phyloP scores from a whole-genome alignment of 352 stramenopile genomes.

The Phytophthora multivora region DNA sequence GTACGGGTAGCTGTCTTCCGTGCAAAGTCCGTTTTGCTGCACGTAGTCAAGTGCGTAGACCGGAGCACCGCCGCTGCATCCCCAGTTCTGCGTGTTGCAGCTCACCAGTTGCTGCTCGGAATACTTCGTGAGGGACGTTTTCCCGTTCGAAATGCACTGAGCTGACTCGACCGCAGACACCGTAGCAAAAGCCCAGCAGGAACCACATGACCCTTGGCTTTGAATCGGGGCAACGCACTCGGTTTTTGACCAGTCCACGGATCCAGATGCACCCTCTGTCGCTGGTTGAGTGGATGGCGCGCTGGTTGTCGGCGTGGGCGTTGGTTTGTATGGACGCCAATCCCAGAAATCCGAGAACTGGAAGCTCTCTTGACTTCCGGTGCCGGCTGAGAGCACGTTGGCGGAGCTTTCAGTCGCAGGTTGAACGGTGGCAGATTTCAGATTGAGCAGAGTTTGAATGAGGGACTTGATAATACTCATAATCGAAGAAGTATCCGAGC shows the following conservation, averaged over 20 bases:
- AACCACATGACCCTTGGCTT: constrained; percentile 96
- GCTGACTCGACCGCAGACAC: constrained; percentile 92
- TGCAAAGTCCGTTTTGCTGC: constrained; percentile 83
- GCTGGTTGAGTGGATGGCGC: constrained; percentile 8
- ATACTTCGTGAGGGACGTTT: constrained; percentile 78
- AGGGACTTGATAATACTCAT: constrained; percentile 15
- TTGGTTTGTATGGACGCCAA: constrained; percentile 17
- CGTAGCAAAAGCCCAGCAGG: constrained; percentile 97
- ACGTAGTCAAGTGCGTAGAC: constrained; percentile 94
- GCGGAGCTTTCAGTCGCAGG: constrained; percentile 18
- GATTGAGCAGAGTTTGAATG: constrained; percentile 14
- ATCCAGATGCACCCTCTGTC: constrained; percentile 20
- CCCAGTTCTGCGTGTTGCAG: constrained; percentile 88
- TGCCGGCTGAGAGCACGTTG: constrained; percentile 12
- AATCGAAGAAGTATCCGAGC: constrained; percentile 10
- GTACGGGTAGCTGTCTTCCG: constrained; percentile 42
- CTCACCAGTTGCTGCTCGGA: constrained; percentile 94
- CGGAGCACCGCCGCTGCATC: constrained; percentile 90
- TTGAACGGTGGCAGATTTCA: constrained; percentile 12
- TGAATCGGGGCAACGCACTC: constrained; percentile 76
- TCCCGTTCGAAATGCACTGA: constrained; percentile 81
- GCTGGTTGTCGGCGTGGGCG: constrained; percentile 9
- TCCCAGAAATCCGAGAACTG: constrained; percentile 33
- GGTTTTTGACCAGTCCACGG: constrained; percentile 53
- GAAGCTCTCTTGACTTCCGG: constrained; percentile 16